These are phyloP conservation scores for Apophysomyces trapeziformis DNA, from an alignment of 371 early-diverging fungal genomes.

Conservation along the genomic window DNA sequence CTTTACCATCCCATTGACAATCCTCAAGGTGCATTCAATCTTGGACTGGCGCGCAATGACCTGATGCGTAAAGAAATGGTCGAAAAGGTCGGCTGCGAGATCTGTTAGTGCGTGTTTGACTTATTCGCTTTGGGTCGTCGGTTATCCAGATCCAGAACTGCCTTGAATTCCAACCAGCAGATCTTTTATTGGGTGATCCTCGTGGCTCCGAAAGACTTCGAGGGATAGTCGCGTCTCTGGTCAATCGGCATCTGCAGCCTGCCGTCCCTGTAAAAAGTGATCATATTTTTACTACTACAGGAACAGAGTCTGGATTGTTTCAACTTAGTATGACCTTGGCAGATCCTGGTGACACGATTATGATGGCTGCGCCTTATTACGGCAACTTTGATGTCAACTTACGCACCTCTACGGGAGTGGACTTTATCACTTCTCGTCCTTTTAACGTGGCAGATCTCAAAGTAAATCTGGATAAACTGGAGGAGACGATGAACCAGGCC, in stretches of 20 bases:
- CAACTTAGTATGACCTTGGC: conserved; percentile 62
- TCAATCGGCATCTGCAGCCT: conserved; percentile 66
- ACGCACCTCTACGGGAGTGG: conserved; percentile 52
- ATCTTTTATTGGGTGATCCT: conserved; percentile 52
- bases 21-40: conserved; percentile 68
- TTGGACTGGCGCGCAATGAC: conserved; percentile 76
- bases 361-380: conserved; percentile 78
- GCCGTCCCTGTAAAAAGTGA: conserved; percentile 41
- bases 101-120: not conserved
- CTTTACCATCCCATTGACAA: conserved; percentile 53
- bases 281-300: conserved; percentile 66
- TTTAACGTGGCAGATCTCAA: conserved; percentile 21
- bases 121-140: not conserved
- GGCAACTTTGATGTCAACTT: conserved; percentile 75
- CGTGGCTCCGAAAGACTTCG: conserved; percentile 62
- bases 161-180: conserved; percentile 27
- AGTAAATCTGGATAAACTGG: conserved; percentile 44
- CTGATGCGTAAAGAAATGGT: conserved; percentile 54
- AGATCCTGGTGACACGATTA: conserved; percentile 74
- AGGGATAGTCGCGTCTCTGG: conserved; percentile 51
- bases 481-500: conserved; percentile 43
- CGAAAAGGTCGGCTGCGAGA: conserved; percentile 44
- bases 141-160: conserved; percentile 1
- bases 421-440: conserved; percentile 32
- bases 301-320: conserved; percentile 71